Base-by-base conservation (phyloP, 1,139 yeast species). In the Nakaseomyces kungkrabaensis region DNA sequence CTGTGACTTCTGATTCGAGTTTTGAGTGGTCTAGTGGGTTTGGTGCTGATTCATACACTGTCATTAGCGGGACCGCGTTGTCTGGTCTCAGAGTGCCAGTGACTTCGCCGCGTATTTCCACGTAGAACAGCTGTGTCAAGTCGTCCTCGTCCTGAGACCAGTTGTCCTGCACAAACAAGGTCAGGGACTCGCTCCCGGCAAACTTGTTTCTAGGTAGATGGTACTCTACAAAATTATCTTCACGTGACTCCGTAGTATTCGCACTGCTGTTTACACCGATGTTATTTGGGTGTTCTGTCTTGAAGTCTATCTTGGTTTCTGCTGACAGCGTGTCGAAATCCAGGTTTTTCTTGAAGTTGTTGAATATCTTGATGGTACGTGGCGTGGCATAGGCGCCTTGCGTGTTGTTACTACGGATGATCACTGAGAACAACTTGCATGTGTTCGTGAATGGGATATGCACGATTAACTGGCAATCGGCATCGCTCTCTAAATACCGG, bases 11-110 rank as follows among this genome's bases (percentile, higher is more conserved):
- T 1, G 55, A 32, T 50, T 62, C 64, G 40, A 76, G 50, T 55
- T 73, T 78, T 61, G 82, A 81, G 67, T 90, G 97, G 63, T 90
- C 97, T 3, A 84, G 79, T 0, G 96, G 96, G 62, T 89, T 89
- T 5, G 97, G 94, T 1, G 96, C 95, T 53, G 89, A 79, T 66
- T 90, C 97, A 66, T 90, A 90, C 29, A 85, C 62, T 0, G 95
- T 75, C 24, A 84, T 75, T 22, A 95, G 32, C 4, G 62, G 64
- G 9, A 58, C 52, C 79, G 87, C 58, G 74, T 77, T 48, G 72
- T 69, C 53, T 81, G 67, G 41, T 1, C 49, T 51, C 29, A 48
- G 41, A 50, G 78, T 79, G 5, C 65, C 60, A 4, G 82, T 76
- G 64, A 74, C 82, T 56, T 85, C 94, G 0, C 97, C 97, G 48